Conservation (phyloP, 129 eudicot genomes). For the Helichrysum umbraculigerum region DNA sequence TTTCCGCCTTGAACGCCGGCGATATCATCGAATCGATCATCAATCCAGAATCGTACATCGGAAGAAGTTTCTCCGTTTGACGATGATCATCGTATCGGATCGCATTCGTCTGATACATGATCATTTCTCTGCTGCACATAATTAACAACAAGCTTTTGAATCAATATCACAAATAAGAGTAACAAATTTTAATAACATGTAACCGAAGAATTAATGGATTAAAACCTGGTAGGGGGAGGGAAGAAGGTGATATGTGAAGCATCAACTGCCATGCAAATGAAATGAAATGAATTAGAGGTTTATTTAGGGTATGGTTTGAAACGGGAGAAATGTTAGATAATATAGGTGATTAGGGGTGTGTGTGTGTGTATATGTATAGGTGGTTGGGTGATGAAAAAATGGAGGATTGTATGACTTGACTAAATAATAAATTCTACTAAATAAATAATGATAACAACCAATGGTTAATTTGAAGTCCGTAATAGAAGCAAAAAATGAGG, state of each 20-base stretch:
- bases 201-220: background rate
- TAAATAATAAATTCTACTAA: constrained; percentile 3
- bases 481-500: constrained; percentile 20
- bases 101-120: background rate
- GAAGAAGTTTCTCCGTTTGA: background rate
- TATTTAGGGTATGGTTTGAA: constrained; percentile 20
- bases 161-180: background rate
- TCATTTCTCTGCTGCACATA: constrained; percentile 17
- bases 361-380: background rate
- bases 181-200: background rate
- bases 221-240: constrained; percentile 11
- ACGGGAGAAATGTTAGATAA: background rate
- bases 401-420: background rate
- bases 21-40: background rate
- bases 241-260: constrained; percentile 23
- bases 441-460: too few species aligned
- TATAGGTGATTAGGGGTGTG: background rate
- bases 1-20: background rate
- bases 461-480: constrained; percentile 10
- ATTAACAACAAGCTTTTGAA: background rate
- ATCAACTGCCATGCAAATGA: constrained; percentile 29
- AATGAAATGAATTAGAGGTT: background rate
- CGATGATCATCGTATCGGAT: background rate
- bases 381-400: constrained; percentile 16
- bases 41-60: constrained; percentile 8